A percentile compares a stretch with the other conserved stretches of the same genome.
Conservation (phyloP, 2,329 filamentous ascomycete genomes). For the Cercospora zeae-maydis region DNA sequence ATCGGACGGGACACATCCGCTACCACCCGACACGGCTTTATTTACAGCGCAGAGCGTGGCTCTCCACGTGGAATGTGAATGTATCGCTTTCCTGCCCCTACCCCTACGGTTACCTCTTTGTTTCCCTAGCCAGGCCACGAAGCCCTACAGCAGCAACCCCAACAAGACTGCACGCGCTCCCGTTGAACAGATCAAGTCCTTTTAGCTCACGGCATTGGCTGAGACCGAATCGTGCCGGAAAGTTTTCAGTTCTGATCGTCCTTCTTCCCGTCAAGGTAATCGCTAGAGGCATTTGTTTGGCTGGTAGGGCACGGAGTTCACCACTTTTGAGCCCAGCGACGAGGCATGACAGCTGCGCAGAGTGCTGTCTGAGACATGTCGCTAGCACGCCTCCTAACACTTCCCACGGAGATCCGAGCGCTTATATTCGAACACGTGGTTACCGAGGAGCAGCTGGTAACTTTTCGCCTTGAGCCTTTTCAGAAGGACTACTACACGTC, state of each 20-base stretch:
- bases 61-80: background rate
- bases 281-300: background rate
- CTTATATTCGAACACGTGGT: conserved; percentile 30
- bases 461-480: conserved; percentile 32
- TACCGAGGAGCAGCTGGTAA: conserved; percentile 27
- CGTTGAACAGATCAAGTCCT: background rate
- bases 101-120: too few relatives aligned
- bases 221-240: background rate
- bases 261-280: background rate
- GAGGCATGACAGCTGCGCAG: background rate
- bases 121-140: too few relatives aligned
- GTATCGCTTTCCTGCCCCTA: background rate
- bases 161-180: background rate
- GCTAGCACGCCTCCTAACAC: conserved; percentile 20
- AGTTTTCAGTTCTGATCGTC: background rate
- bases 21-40: background rate
- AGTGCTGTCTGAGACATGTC: conserved; percentile 7
- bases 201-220: background rate
- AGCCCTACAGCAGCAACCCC: background rate
- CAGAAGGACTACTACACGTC: conserved; percentile 29
- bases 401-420: conserved; percentile 30
- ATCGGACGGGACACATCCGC: background rate
- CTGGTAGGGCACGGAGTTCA: background rate
- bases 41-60: background rate
- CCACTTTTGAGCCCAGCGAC: background rate